phyloP scores from a whole-genome alignment of 805 yeast genomes.

The Yarrowia sp. region DNA sequence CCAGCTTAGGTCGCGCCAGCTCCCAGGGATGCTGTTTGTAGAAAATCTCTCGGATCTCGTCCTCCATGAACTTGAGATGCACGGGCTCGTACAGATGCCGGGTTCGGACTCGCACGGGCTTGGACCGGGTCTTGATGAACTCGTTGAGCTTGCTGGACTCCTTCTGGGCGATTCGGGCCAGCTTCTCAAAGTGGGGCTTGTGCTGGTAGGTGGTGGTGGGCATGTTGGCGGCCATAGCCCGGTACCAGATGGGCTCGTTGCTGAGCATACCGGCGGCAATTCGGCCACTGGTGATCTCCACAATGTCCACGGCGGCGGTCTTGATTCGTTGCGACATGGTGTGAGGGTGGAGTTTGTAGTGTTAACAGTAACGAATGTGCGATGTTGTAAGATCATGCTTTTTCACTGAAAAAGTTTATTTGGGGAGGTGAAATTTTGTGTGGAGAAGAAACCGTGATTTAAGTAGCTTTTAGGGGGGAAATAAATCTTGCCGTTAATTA shows the following conservation, averaged over 20 bases:
- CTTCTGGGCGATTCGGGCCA: constrained; percentile 45
- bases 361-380: neutral
- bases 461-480: no score
- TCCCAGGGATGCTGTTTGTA: constrained; percentile 98
- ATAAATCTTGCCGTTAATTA: no score
- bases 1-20: constrained; percentile 78
- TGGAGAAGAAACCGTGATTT: no score
- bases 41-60: constrained; percentile 74
- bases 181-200: constrained; percentile 41
- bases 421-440: neutral
- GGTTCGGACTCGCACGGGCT: constrained; percentile 32
- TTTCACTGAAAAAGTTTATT: neutral
- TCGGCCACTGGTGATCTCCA: constrained; percentile 76
- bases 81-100: constrained; percentile 50
- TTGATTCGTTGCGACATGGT: constrained; percentile 69
- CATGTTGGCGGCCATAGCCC: constrained; percentile 77
- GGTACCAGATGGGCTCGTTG: constrained; percentile 83
- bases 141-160: constrained; percentile 32
- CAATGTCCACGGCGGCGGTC: constrained; percentile 58
- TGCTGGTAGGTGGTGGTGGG: constrained; percentile 46
- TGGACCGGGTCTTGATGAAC: constrained; percentile 39
- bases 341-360: neutral
- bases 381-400: neutral
- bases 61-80: constrained; percentile 62
- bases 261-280: constrained; percentile 59